Percentiles rank a stretch among this genome's conserved stretches.
phyloP scores from a whole-genome alignment of 805 yeast genomes.

The Schwanniomyces pseudopolymorphus region DNA sequence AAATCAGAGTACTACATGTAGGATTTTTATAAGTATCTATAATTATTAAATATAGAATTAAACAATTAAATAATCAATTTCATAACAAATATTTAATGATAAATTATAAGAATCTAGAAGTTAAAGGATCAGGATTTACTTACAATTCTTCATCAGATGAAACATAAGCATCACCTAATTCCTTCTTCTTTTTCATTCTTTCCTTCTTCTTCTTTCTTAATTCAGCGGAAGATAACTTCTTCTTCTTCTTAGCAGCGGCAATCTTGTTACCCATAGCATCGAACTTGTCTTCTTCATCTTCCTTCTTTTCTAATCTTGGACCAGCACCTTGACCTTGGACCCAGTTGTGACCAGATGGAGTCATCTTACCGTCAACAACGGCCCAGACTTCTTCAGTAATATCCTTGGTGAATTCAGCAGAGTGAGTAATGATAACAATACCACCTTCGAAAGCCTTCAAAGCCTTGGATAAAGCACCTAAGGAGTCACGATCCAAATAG shows the following conservation, averaged over 20 bases:
- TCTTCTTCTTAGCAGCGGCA: conserved; percentile 92
- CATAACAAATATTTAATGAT: conserved; percentile 4
- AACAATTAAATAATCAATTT: conserved; percentile 7
- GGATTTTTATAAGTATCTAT: conserved; percentile 13
- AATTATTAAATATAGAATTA: conserved; percentile 9
- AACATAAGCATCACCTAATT: conserved; percentile 97
- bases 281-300: conserved; percentile 95
- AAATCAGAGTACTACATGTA: neutral
- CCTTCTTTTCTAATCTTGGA: conserved; percentile 98
- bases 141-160: conserved; percentile 79
- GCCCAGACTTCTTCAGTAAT: conserved; percentile 99
- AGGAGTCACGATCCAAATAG: conserved; percentile 98
- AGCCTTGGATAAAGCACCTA: conserved; percentile 99
- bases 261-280: conserved; percentile 99
- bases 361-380: conserved; percentile 95
- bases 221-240: conserved; percentile 97
- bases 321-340: conserved; percentile 99
- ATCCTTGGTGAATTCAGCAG: conserved; percentile 99
- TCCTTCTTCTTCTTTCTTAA: conserved; percentile 99
- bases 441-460: conserved; percentile 99
- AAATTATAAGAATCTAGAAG: conserved; percentile 1
- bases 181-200: conserved; percentile 99
- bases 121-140: conserved; percentile 12
- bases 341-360: conserved; percentile 99
- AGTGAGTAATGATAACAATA: conserved; percentile 98